Conservation (phyloP, 306 rosid species). For the Trifolium pratense region DNA sequence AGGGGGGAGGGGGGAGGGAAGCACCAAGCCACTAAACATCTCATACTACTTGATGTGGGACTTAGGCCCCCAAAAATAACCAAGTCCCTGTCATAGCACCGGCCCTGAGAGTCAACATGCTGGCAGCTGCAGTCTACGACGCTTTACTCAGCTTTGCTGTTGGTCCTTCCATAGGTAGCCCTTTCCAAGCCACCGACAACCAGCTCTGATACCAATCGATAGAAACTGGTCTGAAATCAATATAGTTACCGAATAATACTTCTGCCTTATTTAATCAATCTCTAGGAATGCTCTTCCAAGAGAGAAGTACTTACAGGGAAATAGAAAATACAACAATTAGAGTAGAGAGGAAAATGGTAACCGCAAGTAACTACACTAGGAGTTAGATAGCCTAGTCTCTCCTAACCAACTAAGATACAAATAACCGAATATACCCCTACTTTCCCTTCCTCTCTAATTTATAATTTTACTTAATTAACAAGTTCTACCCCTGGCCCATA, state of each 20-base stretch:
- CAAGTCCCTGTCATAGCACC: not conserved
- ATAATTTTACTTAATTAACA: constrained; percentile 1
- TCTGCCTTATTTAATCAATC: not conserved
- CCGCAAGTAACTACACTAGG: not conserved
- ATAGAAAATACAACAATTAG: not conserved
- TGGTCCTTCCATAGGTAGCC: not conserved
- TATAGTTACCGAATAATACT: not conserved
- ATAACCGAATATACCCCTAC: not conserved
- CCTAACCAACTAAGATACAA: not conserved
- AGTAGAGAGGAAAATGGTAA: not conserved
- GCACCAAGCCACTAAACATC: constrained; percentile 1
- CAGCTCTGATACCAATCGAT: not conserved
- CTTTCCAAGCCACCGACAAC: not conserved
- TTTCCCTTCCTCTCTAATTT: not conserved
- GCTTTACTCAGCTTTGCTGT: constrained; percentile 10
- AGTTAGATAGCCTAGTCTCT: constrained; percentile 18
- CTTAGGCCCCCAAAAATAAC: not conserved
- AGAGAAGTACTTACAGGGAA: constrained; percentile 2
- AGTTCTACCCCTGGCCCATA: not conserved
- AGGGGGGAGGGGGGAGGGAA: not conserved
- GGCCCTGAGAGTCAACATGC: not conserved
- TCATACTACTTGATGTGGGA: not conserved
- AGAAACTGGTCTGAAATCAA: not conserved
- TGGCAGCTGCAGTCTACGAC: not conserved
- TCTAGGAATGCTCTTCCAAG: not conserved